phyloP scores from a whole-genome alignment of 2,329 filamentous ascomycete species.

The Davidsoniella eucalypti region DNA sequence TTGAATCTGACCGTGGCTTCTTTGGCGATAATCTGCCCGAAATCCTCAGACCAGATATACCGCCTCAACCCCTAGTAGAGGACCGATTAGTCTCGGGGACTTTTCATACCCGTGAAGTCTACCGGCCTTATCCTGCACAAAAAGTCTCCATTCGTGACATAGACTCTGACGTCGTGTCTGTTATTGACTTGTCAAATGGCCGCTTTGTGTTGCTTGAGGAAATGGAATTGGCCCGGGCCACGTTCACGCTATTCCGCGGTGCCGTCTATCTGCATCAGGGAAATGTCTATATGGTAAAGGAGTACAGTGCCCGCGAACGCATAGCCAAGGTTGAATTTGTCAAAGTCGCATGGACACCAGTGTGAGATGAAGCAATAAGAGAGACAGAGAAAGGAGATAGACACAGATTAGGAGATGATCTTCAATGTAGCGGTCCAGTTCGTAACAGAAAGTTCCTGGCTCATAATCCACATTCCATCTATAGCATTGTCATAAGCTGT shows the following conservation, averaged over 20 bases:
- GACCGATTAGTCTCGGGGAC: conserved; percentile 40
- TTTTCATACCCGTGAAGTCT: conserved; percentile 79
- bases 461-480: too few species aligned
- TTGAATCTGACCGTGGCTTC: conserved; percentile 57
- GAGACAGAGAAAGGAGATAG: too few species aligned
- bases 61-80: not conserved
- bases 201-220: conserved; percentile 82
- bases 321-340: conserved; percentile 81
- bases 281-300: conserved; percentile 78
- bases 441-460: too few species aligned
- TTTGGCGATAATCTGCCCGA: conserved; percentile 49
- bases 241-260: conserved; percentile 91
- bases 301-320: conserved; percentile 64
- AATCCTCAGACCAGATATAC: conserved; percentile 24
- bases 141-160: conserved; percentile 81
- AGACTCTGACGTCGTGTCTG: conserved; percentile 78
- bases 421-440: too few species aligned
- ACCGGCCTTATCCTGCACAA: conserved; percentile 67
- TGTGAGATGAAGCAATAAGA: not conserved
- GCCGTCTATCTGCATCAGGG: conserved; percentile 96
- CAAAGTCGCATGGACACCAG: conserved; percentile 48
- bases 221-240: conserved; percentile 86
- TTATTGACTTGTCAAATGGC: conserved; percentile 72
- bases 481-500: too few species aligned
- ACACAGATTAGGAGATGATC: too few species aligned